A percentile compares a stretch with the other conserved stretches of the same genome.
Conservation (phyloP, 805 yeast species). For the Candida insectalens region DNA sequence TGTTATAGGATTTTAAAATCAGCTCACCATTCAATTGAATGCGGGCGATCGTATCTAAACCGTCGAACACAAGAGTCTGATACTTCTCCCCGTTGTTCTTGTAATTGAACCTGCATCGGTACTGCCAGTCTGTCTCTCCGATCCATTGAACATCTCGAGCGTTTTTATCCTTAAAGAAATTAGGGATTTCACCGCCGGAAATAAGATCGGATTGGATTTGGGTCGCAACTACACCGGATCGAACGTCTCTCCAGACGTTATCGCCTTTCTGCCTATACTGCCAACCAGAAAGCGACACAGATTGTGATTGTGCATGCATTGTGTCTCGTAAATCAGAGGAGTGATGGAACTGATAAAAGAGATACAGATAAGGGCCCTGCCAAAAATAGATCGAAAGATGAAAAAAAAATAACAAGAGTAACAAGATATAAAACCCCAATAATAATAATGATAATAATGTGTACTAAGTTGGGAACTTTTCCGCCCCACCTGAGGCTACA, state of each 20-base stretch:
- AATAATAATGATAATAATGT: too few species aligned
- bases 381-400: too few species aligned
- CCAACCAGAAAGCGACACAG: too few species aligned
- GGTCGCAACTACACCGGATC: conserved; percentile 1
- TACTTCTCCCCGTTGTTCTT: background rate
- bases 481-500: too few species aligned
- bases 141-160: conserved; percentile 41
- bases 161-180: conserved; percentile 35
- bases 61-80: conserved; percentile 28
- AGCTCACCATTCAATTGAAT: conserved; percentile 29
- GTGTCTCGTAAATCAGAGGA: too few species aligned
- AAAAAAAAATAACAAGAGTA: too few species aligned
- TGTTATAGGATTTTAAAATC: conserved; percentile 31
- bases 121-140: conserved; percentile 41
- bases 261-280: conserved; percentile 2
- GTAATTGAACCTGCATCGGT: conserved; percentile 18
- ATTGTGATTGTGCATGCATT: too few species aligned
- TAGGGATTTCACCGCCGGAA: conserved; percentile 28
- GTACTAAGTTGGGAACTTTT: too few species aligned
- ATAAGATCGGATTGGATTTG: conserved; percentile 25
- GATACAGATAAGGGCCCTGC: too few species aligned
- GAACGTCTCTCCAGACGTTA: conserved; percentile 1
- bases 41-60: conserved; percentile 33
- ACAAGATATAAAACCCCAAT: too few species aligned
- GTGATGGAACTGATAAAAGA: too few species aligned